phyloP scores from a whole-genome alignment of 108 stramenopile species.

The Nannochloropsis oceanica region DNA sequence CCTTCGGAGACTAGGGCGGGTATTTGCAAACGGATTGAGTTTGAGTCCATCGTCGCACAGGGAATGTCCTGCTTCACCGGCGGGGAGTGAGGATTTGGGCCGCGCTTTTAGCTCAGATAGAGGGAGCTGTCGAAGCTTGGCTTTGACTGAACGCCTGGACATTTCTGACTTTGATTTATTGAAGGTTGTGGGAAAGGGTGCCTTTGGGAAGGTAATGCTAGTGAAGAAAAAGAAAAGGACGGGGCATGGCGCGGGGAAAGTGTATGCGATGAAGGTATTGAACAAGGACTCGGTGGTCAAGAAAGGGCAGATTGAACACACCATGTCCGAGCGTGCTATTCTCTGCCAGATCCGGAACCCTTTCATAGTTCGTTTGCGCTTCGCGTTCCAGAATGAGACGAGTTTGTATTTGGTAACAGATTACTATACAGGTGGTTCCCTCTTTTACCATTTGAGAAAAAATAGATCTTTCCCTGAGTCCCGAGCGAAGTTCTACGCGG shows the following conservation, averaged over 20 bases:
- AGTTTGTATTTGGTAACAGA: constrained; percentile 35
- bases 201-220: constrained; percentile 40
- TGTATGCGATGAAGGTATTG: constrained; percentile 41
- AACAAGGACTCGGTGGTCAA: constrained; percentile 21
- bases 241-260: not conserved
- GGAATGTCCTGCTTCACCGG: not conserved
- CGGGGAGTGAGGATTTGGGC: not conserved
- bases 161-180: constrained; percentile 37
- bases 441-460: constrained; percentile 39
- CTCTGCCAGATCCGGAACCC: constrained; percentile 32
- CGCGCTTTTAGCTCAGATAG: not conserved
- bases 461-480: constrained; percentile 16
- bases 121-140: not conserved
- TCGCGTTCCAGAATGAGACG: constrained; percentile 33
- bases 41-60: not conserved
- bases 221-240: not conserved
- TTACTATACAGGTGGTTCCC: constrained; percentile 34
- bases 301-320: constrained; percentile 37
- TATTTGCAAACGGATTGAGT: not conserved
- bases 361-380: constrained; percentile 30
- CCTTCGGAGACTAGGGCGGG: not conserved
- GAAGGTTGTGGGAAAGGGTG: constrained; percentile 43
- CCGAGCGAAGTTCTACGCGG: constrained; percentile 43
- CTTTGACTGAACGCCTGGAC: not conserved
- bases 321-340: constrained; percentile 24